Evolutionary conservation across 805 yeast genomes (phyloP), one percentile per base, ranked within the genome.

Genomic region (Kurtzmaniella fragi): DNA sequence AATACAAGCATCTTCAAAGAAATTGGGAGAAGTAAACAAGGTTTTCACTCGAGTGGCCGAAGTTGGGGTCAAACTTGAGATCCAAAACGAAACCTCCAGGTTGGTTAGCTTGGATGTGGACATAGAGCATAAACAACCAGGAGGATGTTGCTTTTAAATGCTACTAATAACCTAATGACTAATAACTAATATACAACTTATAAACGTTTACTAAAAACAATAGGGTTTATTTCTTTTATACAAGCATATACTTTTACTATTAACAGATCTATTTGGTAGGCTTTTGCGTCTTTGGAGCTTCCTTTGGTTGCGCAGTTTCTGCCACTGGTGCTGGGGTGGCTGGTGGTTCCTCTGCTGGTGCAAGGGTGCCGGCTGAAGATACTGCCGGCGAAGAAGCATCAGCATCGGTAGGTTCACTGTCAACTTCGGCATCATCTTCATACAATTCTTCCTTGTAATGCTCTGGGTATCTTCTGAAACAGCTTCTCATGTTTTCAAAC

Each of bases 391-490:
- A 27, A n/a, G 32, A 12, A 32, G 26, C 42, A 28, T n/a, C 37
- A 26, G 9, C 38, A 4, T 34, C 39, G 13, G 34, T 26, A 4
- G n/a, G 30, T 14, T 34, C 39, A 30, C 30, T 23, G 28, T 12
- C 36, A 13, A 14, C 40, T n/a, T 33, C 43, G 12, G 35, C 16
- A n/a, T 79, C 87, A 41, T 84, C 95, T 38, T 84, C 95, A 60
- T 83, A 75, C 53, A 89, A 72, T 63, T 90, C 96, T 58, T 90
- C 98, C 47, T 89, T 84, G 64, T 93, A 93, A 38, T 84, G 82
- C 43, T 93, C 99, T 23, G 97, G 98, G 64, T 90, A 77, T 57
- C 77, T 71, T 70, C 91, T 82, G 80, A 93, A 93, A 68, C 99
- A 93, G 45, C 78, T 75, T 69, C 95, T 96, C 98, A 91, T 93